Conservation (phyloP, 768 basidiomycete genomes). For the Suillus brevipes region DNA sequence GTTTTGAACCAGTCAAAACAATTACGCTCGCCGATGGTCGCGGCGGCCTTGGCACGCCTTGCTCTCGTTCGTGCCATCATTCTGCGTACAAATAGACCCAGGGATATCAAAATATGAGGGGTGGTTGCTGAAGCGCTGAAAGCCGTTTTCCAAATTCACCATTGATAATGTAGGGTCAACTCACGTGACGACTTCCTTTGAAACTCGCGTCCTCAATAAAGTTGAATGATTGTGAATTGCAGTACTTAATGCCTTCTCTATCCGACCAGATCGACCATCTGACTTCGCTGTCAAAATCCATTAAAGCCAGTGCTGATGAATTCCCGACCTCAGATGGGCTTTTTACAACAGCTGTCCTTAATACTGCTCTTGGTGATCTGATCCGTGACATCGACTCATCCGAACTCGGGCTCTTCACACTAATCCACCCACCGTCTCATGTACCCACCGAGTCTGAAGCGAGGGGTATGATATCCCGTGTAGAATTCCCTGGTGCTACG, state of each 20-base stretch:
- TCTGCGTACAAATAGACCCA: no score
- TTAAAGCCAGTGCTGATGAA: slow-evolving; percentile 37
- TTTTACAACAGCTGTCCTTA: slow-evolving; percentile 67
- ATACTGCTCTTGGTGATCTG: slow-evolving; percentile 65
- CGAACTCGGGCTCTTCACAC: slow-evolving; percentile 75
- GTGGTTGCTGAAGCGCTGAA: no score
- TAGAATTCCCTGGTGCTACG: slow-evolving; percentile 68
- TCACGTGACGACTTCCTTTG: not conserved
- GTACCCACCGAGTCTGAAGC: slow-evolving; percentile 33
- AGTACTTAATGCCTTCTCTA: slow-evolving; percentile 51
- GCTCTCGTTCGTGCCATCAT: no score
- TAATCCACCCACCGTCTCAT: slow-evolving; percentile 38
- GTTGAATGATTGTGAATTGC: not conserved
- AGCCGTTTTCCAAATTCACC: not conserved
- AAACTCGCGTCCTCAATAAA: not conserved
- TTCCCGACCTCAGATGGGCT: slow-evolving; percentile 22
- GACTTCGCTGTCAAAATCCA: slow-evolving; percentile 49
- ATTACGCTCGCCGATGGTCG: no score
- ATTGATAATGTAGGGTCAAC: not conserved
- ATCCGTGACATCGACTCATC: slow-evolving; percentile 79
- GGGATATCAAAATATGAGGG: no score
- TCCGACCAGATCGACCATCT: slow-evolving; percentile 72
- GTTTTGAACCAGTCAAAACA: no score
- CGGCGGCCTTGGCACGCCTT: no score
- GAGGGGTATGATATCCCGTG: slow-evolving; percentile 54